Evolutionary conservation across 2,329 filamentous ascomycete species (phyloP), one percentile per base, ranked within the genome.

Genomic region (Parastagonospora avenae): DNA sequence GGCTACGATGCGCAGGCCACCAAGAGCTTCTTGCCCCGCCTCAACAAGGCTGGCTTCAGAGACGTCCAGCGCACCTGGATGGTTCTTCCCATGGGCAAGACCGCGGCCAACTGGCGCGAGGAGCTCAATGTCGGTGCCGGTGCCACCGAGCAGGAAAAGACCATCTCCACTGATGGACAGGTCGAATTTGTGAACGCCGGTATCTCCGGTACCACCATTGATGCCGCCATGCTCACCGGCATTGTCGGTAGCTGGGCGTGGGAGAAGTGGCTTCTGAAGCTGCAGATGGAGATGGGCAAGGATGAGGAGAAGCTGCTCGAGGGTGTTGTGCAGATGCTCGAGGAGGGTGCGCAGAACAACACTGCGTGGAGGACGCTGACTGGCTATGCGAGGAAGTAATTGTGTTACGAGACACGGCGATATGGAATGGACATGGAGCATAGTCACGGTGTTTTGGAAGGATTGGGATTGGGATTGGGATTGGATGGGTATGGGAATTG

Each of bases 181-280:
- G 62, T 72, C 1, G 57, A 68, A 19, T 46, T 71, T 24, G 57
- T 60, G 28, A 60, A 64, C 36, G 60, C 57, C 11, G 68, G 64
- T 4, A 62, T 67, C 7, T 66, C 62, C 39, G 74, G 73, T 24
- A 71, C 69, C 4, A 91, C 89, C 0, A 84, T 86, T 42, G 84
- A 86, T 67, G 84, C 87, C 11, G 90, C 90, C 1, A 86, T 84
- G 62, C 80, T 96, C 59, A 89, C 90, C 10, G 92, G 92, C 15
- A 77, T 97, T 35, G 85, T 93, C 1, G 94, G 91, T 4, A 87
- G 89, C 24, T 94, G 92, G 87, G 87, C 87, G 71, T 99, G 92
- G 93, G 94, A 99, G 82, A 89, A 91, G 72, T 99, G 94, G 94
- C 83, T 97, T 73, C 77, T 97, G 60, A 90, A 91, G 67, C 83